Evolutionary conservation across 1,284 basidiomycete species (phyloP).

Genomic region (Cutaneotrichosporon cutaneum): DNA sequence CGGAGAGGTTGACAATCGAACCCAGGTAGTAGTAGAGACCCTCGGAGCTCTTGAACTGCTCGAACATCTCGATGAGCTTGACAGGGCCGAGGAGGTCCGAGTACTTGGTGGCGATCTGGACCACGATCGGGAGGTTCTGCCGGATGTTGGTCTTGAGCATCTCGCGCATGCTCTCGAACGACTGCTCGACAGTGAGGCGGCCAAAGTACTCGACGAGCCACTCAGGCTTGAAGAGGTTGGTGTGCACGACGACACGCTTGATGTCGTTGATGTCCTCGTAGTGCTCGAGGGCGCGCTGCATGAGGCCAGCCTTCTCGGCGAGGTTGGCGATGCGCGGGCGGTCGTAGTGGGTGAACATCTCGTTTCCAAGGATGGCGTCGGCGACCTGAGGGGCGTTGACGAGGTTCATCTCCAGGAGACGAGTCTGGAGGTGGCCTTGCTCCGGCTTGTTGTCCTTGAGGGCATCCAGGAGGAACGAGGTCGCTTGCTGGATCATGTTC

Average conservation of each 20-base stretch:
- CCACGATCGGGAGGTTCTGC: constrained; percentile 94
- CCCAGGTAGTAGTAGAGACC: constrained; percentile 98
- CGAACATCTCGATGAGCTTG: constrained; percentile 98
- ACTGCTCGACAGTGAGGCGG: constrained; percentile 96
- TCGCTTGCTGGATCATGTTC: constrained; percentile 99
- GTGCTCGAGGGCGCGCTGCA: constrained; percentile 95
- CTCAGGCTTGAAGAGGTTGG: constrained; percentile 76
- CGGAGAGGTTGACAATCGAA: constrained; percentile 93
- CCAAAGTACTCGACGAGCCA: constrained; percentile 99
- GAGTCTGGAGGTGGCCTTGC: constrained; percentile 93
- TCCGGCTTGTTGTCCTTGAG: constrained; percentile 99
- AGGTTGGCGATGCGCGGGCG: constrained; percentile 95
- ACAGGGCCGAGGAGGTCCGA: constrained; percentile 96
- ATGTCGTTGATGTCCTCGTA: constrained; percentile 97
- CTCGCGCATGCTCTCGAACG: constrained; percentile 92
- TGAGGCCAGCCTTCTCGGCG: constrained; percentile 94
- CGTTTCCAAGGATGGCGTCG: constrained; percentile 97
- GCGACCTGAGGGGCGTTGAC: constrained; percentile 97
- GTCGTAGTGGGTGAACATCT: constrained; percentile 98
- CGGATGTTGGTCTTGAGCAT: constrained; percentile 98
- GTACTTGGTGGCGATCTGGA: constrained; percentile 99
- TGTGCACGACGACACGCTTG: constrained; percentile 96
- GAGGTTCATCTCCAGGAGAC: constrained; percentile 97
- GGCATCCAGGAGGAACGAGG: constrained; percentile 97
- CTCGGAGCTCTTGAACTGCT: constrained; percentile 97